Conservation (phyloP, 306 rosid species). For the Quercus dentata region DNA sequence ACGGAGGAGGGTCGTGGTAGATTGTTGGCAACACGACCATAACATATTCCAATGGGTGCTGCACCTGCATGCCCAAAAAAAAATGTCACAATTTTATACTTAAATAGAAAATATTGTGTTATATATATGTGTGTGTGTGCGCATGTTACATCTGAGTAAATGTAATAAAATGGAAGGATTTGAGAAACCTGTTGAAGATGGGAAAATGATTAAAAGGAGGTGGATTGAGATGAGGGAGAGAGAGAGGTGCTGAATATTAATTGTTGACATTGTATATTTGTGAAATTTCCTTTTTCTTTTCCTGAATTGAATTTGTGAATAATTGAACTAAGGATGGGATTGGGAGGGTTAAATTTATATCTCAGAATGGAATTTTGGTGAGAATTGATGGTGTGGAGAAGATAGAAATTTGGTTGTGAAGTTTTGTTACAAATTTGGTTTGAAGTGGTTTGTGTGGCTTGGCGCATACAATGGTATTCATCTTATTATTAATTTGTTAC, state of each 20-base stretch:
- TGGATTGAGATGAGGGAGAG: not conserved
- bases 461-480: not conserved
- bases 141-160: no score
- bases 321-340: not conserved
- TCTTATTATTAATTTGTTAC: no score
- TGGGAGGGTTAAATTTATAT: not conserved
- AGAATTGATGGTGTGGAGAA: not conserved
- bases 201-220: not conserved
- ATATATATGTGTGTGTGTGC: rapidly evolving
- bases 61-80: not conserved
- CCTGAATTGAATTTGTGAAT: not conserved
- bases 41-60: slow-evolving; percentile 26
- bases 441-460: not conserved
- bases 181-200: not conserved
- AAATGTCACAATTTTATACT: not conserved
- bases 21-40: slow-evolving; percentile 25
- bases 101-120: not conserved
- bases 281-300: no score
- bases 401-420: not conserved
- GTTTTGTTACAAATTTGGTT: slow-evolving; percentile 14
- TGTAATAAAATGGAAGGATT: not conserved
- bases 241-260: not conserved
- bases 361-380: not conserved
- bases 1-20: slow-evolving; percentile 9
- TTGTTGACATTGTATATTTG: not conserved